Evolutionary conservation across 1,284 basidiomycete genomes (phyloP), one percentile per base, ranked within the genome.

Genomic region (Mycosarcoma maydis): DNA sequence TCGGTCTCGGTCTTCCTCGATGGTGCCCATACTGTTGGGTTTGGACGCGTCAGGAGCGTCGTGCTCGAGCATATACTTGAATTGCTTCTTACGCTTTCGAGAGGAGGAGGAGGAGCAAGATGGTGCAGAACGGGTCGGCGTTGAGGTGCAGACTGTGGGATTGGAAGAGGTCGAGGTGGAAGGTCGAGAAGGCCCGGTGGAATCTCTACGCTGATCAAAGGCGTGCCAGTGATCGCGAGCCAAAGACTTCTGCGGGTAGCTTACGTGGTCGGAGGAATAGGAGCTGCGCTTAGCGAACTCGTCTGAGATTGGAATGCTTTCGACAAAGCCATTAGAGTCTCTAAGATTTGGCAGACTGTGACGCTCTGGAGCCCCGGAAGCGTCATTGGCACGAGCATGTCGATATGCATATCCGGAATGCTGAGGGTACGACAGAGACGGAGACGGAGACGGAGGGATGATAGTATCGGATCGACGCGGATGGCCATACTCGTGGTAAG

Each of bases 41-140:
- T 58, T 62, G 23, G 46, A 8, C 4, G 39, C 6, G 17, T 62
- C 51, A 3, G 24, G 26, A 9, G 13, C 44, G 17, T 54, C 36
- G 11, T 47, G 49, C 33, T 70, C 67, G 32, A 71, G 53, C 56
- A 71, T 60, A 43, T 71, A 71, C 44, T 71, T 71, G 68, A 71
- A 71, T 36, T 65, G 68, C 51, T 66, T 71, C 57, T 66, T 71
- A 14, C 68, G 49, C 48, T 71, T 71, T 17, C 60, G 26, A 1
- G 50, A 38, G 6, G 36, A 20, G 19, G 50, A 39, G 8, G 20
- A 20, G 3, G 54, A 41, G 6, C 13, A 20, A 20, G 50, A 40
- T 6, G 20, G 26, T 7, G 27, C 32, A 6, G 58, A 24, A 11
- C 41, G n/a, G 4, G 41, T 20, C 0, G 40, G n/a, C 17, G 48